These are phyloP conservation scores for Viridothelium virens DNA, from an alignment of 495 filamentous ascomycete species.

Conservation along the genomic window DNA sequence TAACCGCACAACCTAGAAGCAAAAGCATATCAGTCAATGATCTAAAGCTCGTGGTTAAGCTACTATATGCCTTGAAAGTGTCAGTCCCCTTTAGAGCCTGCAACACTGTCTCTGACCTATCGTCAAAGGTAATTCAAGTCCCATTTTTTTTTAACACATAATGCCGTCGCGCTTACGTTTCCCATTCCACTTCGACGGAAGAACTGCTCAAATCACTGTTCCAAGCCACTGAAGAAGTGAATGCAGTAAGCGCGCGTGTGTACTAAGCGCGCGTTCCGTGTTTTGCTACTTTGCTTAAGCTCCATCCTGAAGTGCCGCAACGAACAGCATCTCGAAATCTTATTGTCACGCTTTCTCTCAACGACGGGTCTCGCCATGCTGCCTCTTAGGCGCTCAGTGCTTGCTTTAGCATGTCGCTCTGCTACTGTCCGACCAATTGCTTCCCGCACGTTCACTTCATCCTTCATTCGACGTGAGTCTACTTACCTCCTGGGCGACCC, in stretches of 20 bases:
- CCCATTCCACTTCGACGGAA: too few relatives aligned
- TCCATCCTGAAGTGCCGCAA: background rate
- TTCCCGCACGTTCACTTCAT: slow-evolving; percentile 51
- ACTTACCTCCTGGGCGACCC: background rate
- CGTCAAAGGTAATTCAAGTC: too few relatives aligned
- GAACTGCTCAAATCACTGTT: too few relatives aligned
- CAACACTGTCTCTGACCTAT: too few relatives aligned
- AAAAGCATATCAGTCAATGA: too few relatives aligned
- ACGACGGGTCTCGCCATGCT: background rate
- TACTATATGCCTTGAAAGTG: too few relatives aligned
- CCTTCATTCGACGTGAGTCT: slow-evolving; percentile 44
- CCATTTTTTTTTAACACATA: too few relatives aligned
- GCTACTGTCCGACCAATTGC: slow-evolving; percentile 53
- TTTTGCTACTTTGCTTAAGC: background rate
- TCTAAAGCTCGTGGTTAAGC: too few relatives aligned
- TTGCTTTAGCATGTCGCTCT: slow-evolving; percentile 59
- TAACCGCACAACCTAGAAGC: too few relatives aligned
- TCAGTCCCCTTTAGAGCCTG: too few relatives aligned
- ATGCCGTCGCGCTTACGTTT: too few relatives aligned
- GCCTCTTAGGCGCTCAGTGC: slow-evolving; percentile 54
- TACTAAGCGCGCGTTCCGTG: background rate
- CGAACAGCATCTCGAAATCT: slow-evolving; percentile 6
- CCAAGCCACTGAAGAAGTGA: too few relatives aligned
- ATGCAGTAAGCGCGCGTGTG: background rate
- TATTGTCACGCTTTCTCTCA: background rate